phyloP scores from a whole-genome alignment of 371 early-diverging fungal species.

The Catenaria anguillulae region DNA sequence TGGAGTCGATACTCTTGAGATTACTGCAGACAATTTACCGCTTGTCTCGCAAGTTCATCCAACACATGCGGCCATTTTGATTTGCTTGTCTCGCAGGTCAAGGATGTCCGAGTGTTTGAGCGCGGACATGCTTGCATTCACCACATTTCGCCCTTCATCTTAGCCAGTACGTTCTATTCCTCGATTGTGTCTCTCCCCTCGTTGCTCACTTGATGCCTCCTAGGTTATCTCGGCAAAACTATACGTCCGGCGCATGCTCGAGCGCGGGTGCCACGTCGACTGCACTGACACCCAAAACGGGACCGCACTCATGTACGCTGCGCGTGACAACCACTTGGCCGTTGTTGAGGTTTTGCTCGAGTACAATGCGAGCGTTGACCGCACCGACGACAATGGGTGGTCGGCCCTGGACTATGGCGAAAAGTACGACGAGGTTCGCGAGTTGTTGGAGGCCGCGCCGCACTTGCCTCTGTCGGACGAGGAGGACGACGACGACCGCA shows the following conservation, averaged over 20 bases:
- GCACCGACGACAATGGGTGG: neutral
- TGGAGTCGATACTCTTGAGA: conserved; percentile 4
- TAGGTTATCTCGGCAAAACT: neutral
- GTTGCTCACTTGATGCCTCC: too few species aligned
- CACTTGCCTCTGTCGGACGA: too few species aligned
- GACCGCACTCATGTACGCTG: conserved; percentile 8
- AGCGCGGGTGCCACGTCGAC: neutral
- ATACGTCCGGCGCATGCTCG: neutral
- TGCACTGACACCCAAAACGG: neutral
- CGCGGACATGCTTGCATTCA: neutral
- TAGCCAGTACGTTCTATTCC: too few species aligned
- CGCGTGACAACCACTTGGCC: neutral
- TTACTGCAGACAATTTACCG: neutral
- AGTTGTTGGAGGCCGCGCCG: neutral
- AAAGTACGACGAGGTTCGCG: neutral
- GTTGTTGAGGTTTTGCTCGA: conserved; percentile 3
- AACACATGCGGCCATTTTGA: neutral
- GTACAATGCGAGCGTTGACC: neutral
- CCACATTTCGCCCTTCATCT: conserved; percentile 1
- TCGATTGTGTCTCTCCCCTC: too few species aligned
- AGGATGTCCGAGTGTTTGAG: neutral
- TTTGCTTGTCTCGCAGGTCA: neutral
- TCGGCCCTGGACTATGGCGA: neutral
- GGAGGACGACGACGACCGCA: too few species aligned
- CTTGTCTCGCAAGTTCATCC: neutral